These are phyloP conservation scores for Talaromyces thailandensis DNA, from an alignment of 495 filamentous ascomycete species.

Conservation along the genomic window DNA sequence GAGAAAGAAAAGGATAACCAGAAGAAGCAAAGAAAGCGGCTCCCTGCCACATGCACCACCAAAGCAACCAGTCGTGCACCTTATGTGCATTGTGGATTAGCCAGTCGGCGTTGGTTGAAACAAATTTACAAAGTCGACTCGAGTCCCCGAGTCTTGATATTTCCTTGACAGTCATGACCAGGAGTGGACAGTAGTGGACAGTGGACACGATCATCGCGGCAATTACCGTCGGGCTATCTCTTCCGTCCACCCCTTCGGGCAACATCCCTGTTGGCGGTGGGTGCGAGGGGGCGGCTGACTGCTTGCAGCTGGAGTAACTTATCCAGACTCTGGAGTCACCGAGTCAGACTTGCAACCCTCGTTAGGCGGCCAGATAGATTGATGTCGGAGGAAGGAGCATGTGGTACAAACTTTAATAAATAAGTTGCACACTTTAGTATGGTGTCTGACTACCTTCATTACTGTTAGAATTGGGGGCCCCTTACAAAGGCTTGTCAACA, in stretches of 20 bases:
- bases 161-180: not conserved
- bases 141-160: not conserved
- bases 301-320: not conserved
- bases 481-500: not conserved
- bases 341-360: no score
- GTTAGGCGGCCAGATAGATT: no score
- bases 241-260: not conserved
- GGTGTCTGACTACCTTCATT: not conserved
- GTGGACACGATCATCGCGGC: not conserved
- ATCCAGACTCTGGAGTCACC: not conserved
- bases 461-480: not conserved
- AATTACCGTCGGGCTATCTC: not conserved
- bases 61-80: not conserved
- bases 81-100: not conserved
- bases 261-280: not conserved
- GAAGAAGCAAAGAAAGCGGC: not conserved
- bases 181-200: no score
- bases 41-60: not conserved
- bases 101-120: not conserved
- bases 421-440: not conserved
- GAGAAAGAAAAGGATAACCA: not conserved
- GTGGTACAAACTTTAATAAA: not conserved
- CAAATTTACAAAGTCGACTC: not conserved
- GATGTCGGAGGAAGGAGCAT: no score
- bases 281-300: not conserved